phyloP scores from a whole-genome alignment of 148 eudicot species.

The Fagopyrum homotropicum region DNA sequence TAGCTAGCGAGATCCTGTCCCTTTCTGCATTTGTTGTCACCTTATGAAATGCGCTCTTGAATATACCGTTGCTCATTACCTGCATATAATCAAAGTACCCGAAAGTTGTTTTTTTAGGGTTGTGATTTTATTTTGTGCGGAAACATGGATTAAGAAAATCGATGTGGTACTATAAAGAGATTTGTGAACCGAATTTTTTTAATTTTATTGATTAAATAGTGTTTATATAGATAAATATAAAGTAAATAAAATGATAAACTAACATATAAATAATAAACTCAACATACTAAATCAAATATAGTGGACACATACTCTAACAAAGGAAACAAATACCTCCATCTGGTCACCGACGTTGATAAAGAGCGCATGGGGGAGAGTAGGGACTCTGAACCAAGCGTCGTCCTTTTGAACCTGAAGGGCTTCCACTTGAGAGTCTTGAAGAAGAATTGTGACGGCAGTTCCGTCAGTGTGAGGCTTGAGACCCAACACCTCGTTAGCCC shows the following conservation, averaged over 20 bases:
- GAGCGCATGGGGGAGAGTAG: slow-evolving; percentile 35
- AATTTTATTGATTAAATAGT: neutral
- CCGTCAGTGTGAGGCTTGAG: slow-evolving; percentile 44
- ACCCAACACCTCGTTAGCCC: slow-evolving; percentile 26
- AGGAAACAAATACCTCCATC: slow-evolving; percentile 8
- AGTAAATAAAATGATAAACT: no score
- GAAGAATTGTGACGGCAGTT: slow-evolving; percentile 26
- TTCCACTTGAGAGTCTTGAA: slow-evolving; percentile 35
- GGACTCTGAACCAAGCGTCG: slow-evolving; percentile 35
- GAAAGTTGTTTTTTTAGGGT: no score
- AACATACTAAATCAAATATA: no score
- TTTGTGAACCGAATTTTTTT: no score
- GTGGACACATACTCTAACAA: no score
- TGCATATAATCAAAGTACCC: neutral
- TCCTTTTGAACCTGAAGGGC: slow-evolving; percentile 44
- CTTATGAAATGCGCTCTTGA: slow-evolving; percentile 11
- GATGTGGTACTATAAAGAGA: no score
- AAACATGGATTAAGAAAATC: no score
- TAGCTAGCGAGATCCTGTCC: slow-evolving; percentile 12
- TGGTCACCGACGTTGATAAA: slow-evolving; percentile 41
- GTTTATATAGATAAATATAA: no score
- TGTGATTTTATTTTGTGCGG: no score
- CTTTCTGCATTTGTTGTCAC: slow-evolving; percentile 6
- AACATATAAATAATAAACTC: no score
- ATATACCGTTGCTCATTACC: slow-evolving; percentile 11